Conservation (phyloP, 192 early-diverging fungal species). For the Entomortierella beljakovae region DNA sequence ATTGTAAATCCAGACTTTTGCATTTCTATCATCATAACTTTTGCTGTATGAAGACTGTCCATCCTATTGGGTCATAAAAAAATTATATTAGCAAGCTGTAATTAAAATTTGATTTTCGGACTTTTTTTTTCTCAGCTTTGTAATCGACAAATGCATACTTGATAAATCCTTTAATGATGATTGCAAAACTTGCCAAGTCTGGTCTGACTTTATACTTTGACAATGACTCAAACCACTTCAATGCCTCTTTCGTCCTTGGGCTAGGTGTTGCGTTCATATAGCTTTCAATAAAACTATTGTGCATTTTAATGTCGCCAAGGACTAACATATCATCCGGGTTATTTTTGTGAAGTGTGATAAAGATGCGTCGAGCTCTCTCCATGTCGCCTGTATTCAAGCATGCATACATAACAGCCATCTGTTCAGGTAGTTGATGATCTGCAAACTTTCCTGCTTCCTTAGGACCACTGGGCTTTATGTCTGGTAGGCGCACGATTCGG, state of each 20-base stretch:
- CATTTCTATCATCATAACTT: constrained; percentile 62
- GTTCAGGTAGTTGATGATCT: constrained; percentile 66
- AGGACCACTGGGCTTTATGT: constrained; percentile 29
- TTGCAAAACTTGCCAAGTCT: constrained; percentile 80
- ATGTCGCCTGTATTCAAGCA: constrained; percentile 80
- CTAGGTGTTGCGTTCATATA: constrained; percentile 64
- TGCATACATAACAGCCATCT: constrained; percentile 83
- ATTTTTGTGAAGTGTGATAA: constrained; percentile 70
- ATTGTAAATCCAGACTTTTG: constrained; percentile 45
- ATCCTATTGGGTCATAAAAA: constrained; percentile 27
- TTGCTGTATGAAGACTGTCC: constrained; percentile 57
- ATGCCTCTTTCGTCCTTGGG: constrained; percentile 65
- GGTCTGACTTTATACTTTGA: constrained; percentile 66
- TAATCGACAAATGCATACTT: constrained; percentile 48
- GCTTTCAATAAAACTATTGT: constrained; percentile 88
- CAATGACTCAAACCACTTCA: constrained; percentile 80
- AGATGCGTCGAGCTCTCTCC: constrained; percentile 78
- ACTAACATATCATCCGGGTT: constrained; percentile 78
- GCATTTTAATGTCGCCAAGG: constrained; percentile 73
- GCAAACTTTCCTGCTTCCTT: constrained; percentile 42
- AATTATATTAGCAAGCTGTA: not conserved
- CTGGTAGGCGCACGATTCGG: constrained; percentile 39
- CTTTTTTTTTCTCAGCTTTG: not conserved
- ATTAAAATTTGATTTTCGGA: too few species aligned
- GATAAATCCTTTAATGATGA: constrained; percentile 78